Conservation (phyloP, 2,329 filamentous ascomycete genomes). For the Lachnellula hyalina region DNA sequence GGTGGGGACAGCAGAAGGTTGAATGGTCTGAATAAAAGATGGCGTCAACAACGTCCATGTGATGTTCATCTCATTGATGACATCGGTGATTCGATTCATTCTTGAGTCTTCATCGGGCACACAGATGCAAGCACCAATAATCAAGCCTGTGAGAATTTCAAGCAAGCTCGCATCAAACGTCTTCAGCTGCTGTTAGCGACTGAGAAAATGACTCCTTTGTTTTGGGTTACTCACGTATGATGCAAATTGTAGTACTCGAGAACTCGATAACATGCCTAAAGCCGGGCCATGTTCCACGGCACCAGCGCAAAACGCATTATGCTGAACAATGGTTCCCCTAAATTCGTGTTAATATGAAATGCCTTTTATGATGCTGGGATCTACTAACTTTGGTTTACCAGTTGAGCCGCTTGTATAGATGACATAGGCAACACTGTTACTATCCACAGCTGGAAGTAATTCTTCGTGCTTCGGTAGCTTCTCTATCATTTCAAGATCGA, state of each 20-base stretch:
- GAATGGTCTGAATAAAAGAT: conserved; percentile 24
- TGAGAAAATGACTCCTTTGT: background rate
- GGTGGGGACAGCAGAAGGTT: conserved; percentile 19
- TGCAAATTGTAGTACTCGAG: conserved; percentile 6
- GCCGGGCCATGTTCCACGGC: background rate
- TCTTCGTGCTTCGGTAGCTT: background rate
- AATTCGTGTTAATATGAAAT: background rate
- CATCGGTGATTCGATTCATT: conserved; percentile 33
- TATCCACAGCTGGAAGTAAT: background rate
- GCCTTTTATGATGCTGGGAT: background rate
- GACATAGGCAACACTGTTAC: conserved; percentile 12
- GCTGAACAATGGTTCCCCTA: conserved; percentile 6
- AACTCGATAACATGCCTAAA: background rate
- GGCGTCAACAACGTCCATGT: conserved; percentile 28
- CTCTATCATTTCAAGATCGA: background rate
- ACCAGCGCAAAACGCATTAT: conserved; percentile 20
- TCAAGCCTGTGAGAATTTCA: conserved; percentile 29
- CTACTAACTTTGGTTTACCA: conserved; percentile 18
- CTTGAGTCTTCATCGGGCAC: conserved; percentile 36
- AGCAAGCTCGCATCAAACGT: conserved; percentile 39
- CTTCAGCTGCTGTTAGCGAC: background rate
- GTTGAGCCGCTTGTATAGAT: conserved; percentile 31
- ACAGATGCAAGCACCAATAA: conserved; percentile 36
- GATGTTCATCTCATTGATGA: conserved; percentile 21
- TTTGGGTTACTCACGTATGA: background rate